Base-by-base conservation (phyloP, 306 rosid genomes). In the Comarum palustre region DNA sequence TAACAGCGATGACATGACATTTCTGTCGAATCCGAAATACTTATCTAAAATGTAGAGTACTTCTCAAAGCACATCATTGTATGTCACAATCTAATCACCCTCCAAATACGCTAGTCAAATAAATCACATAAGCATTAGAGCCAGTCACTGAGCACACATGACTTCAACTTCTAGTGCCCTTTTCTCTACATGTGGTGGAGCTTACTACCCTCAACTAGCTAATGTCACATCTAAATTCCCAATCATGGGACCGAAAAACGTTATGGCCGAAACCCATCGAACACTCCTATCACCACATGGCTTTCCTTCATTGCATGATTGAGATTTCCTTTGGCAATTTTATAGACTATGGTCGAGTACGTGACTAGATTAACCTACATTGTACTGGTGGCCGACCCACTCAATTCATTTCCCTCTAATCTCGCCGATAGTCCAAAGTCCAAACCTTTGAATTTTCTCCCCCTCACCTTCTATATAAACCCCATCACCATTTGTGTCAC, bases 321-420 rank as follows among this genome's bases (percentile, higher is more conserved):
- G 17, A 45, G 45, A 57, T 34, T 32, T 24, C 54, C 7, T 29
- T 62, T 5, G 81, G 11, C 41, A 38, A 48, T 48, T 16, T 19
- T 14, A 1, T 11, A n/a, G 36, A 22, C 25, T 12, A 62, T 57
- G 82, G 78, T 80, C 87, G 80, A n/a, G 64, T 46, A 38, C 32
- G 15, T 73, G 69, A 24, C 52, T 50, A 76, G 77, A 69, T 80
- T 79, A 78, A 61, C 27, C 12, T 6, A 10, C 48, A 67, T 68
- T 12, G 8, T 5, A 1, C n/a, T n/a, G 2, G 31, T 43, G 87
- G 68, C 65, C 84, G 78, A 77, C 60, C 57, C 1, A 41, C 82
- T 81, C 84, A 78, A 85, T 81, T 82, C 67, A 47, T 15, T 19
- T 79, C 90, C 96, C 96, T 86, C 76, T 73, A 81, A 88, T 93